phyloP scores from a whole-genome alignment of 2,329 filamentous ascomycete species.

The Leptographium radiaticola region DNA sequence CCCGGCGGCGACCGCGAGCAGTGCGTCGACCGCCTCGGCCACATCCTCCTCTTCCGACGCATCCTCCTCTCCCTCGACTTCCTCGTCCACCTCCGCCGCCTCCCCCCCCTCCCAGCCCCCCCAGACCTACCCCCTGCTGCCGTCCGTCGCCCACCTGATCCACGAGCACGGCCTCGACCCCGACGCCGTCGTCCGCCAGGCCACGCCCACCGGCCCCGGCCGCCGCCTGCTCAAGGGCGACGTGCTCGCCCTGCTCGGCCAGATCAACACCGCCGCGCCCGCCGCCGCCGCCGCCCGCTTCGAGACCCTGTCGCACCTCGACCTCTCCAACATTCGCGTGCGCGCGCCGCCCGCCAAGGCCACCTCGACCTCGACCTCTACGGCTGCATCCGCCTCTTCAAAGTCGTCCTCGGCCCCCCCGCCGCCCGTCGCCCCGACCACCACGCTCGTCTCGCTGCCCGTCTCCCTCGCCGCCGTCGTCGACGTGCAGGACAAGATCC shows the following conservation, averaged over 20 bases:
- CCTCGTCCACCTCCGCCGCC: conserved; percentile 11
- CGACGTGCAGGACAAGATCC: conserved; percentile 68
- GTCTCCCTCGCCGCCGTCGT: conserved; percentile 70
- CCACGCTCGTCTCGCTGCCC: conserved; percentile 51
- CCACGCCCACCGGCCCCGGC: conserved; percentile 75
- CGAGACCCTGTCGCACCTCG: conserved; percentile 66
- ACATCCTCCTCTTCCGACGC: conserved; percentile 12
- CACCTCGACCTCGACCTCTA: too few relatives aligned
- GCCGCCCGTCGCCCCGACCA: conserved; percentile 11
- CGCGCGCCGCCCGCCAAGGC: conserved; percentile 25
- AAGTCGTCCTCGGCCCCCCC: conserved; percentile 16
- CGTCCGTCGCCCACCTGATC: conserved; percentile 73
- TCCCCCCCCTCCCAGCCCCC: conserved; percentile 43
- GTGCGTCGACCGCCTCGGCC: background rate
- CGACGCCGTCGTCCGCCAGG: conserved; percentile 63
- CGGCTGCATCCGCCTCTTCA: background rate
- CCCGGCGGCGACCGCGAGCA: background rate
- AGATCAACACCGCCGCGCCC: conserved; percentile 60
- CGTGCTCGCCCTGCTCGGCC: conserved; percentile 77
- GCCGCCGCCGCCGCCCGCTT: conserved; percentile 58
- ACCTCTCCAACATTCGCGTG: conserved; percentile 90
- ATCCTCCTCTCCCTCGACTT: too few relatives aligned
- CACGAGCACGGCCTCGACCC: conserved; percentile 60
- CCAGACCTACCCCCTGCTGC: conserved; percentile 56
- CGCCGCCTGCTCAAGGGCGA: conserved; percentile 91